phyloP scores from a whole-genome alignment of 345 rosid species.

The Linum usitatissimum region DNA sequence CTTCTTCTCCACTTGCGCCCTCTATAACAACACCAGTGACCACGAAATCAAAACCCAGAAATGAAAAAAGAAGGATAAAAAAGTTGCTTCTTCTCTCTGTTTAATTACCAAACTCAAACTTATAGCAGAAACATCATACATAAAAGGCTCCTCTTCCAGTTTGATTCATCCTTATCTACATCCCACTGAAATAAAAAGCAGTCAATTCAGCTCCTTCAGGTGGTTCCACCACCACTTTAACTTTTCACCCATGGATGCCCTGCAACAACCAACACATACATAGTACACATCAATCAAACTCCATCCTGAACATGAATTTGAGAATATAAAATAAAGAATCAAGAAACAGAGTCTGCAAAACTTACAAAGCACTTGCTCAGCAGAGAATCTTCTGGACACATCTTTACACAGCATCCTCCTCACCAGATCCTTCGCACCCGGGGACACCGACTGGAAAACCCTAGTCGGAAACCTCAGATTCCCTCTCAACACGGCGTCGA shows the following conservation, averaged over 20 bases:
- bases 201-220: not conserved
- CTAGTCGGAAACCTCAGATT: slow-evolving; percentile 57
- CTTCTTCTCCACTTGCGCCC: too few species aligned
- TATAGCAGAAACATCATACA: not conserved
- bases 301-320: too few species aligned
- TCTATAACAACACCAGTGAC: too few species aligned
- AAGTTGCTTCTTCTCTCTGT: not conserved
- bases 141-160: not conserved
- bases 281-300: not conserved
- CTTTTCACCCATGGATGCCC: slow-evolving; percentile 22
- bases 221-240: slow-evolving; percentile 1
- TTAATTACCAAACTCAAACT: not conserved
- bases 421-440: slow-evolving; percentile 52
- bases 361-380: slow-evolving; percentile 71
- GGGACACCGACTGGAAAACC: slow-evolving; percentile 35
- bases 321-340: not conserved
- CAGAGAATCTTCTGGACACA: slow-evolving; percentile 57
- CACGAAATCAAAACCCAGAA: not conserved
- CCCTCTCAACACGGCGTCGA: slow-evolving; percentile 54
- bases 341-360: not conserved
- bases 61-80: too few species aligned
- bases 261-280: not conserved
- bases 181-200: not conserved
- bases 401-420: slow-evolving; percentile 76
- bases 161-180: not conserved